Evolutionary conservation across 2,329 filamentous ascomycete species (phyloP).

Genomic region (Apiospora pterosperma): DNA sequence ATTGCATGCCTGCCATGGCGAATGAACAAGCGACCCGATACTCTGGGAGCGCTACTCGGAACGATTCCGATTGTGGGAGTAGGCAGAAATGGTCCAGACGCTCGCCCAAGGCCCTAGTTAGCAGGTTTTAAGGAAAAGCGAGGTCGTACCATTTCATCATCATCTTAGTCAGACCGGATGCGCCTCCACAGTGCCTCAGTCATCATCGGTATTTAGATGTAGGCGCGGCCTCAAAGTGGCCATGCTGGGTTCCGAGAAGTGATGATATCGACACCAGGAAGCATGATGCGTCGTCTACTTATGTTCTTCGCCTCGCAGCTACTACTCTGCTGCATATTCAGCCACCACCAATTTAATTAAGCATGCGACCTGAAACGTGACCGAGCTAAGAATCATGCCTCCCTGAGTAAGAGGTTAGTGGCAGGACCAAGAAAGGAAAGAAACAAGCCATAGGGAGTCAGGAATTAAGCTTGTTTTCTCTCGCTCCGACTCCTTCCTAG

Average conservation of each 20-base stretch:
- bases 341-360: constrained; percentile 2
- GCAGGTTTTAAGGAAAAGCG: no score
- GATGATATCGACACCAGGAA: background rate
- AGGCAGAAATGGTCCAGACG: background rate
- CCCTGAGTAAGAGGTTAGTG: background rate
- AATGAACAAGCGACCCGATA: background rate
- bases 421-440: no score
- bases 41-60: background rate
- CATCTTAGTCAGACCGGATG: no score
- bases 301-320: background rate
- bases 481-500: background rate
- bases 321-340: background rate
- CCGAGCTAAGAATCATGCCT: background rate
- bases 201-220: background rate
- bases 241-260: background rate
- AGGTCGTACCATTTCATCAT: background rate
- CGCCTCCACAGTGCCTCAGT: background rate
- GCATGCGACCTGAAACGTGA: background rate
- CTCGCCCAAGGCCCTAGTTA: background rate
- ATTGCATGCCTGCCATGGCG: background rate
- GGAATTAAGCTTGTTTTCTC: background rate
- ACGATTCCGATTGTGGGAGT: background rate
- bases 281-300: background rate
- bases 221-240: no score
- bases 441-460: no score